Evolutionary conservation across 2,329 filamentous ascomycete genomes (phyloP).

Genomic region (Fusarium temperatum): DNA sequence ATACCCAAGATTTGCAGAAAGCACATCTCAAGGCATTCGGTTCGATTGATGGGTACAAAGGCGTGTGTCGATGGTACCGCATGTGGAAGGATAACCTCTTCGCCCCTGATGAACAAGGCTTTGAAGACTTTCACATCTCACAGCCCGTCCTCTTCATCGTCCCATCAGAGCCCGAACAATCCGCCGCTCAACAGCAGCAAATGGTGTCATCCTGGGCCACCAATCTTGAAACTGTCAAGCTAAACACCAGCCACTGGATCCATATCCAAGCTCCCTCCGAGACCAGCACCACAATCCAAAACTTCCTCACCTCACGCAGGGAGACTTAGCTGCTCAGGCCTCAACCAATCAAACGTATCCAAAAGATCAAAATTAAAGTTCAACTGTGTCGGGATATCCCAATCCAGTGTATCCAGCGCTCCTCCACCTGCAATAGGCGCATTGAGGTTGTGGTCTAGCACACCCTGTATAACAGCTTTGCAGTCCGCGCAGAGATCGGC

Average conservation of each 20-base stretch:
- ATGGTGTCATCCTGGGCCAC: slow-evolving; percentile 41
- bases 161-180: slow-evolving; percentile 16
- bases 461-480: slow-evolving; percentile 59
- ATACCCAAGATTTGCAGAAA: slow-evolving; percentile 31
- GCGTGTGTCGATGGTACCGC: slow-evolving; percentile 44
- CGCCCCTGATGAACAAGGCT: slow-evolving; percentile 36
- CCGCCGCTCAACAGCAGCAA: slow-evolving; percentile 37
- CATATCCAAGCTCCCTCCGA: slow-evolving; percentile 43
- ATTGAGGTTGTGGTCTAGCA: slow-evolving; percentile 60
- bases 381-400: slow-evolving; percentile 46
- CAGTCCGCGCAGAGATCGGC: slow-evolving; percentile 57
- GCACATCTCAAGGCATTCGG: slow-evolving; percentile 39
- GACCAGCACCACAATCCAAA: slow-evolving; percentile 38
- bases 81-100: slow-evolving; percentile 46
- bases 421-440: slow-evolving; percentile 38
- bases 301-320: slow-evolving; percentile 22
- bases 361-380: slow-evolving; percentile 59
- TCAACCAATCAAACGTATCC: slow-evolving; percentile 60
- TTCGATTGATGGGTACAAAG: slow-evolving; percentile 41
- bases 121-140: slow-evolving; percentile 20
- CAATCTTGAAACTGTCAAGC: slow-evolving; percentile 49
- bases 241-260: slow-evolving; percentile 49
- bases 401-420: slow-evolving; percentile 44
- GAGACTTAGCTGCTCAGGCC: slow-evolving; percentile 27
- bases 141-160: slow-evolving; percentile 40